Conservation (phyloP, 176 grass and related monocot species). For the Lolium rigidum region DNA sequence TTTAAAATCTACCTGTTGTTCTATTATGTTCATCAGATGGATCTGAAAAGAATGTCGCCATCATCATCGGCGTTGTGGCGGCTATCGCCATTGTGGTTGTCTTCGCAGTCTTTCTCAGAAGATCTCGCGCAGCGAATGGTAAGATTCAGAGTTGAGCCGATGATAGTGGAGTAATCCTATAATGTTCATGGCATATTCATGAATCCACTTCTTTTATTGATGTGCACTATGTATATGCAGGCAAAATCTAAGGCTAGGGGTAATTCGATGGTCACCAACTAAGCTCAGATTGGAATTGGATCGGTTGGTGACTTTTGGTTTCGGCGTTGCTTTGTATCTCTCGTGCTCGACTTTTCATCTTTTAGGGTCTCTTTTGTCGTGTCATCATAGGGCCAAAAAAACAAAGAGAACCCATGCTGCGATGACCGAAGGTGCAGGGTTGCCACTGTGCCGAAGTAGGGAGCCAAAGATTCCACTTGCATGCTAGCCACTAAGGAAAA, state of each 20-base stretch:
- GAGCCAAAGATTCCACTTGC: constrained; percentile 64
- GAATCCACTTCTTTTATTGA: constrained; percentile 1
- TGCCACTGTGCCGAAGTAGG: constrained; percentile 26
- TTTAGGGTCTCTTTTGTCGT: constrained; percentile 57
- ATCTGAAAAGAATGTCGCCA: constrained; percentile 73
- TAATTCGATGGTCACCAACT: constrained; percentile 32
- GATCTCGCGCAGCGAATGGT: constrained; percentile 48
- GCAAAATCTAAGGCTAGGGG: constrained; percentile 59
- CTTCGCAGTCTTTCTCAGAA: constrained; percentile 65
- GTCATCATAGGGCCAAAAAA: constrained; percentile 54
- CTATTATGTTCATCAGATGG: constrained; percentile 46
- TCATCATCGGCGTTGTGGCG: constrained; percentile 76
- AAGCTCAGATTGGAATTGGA: constrained; percentile 36
- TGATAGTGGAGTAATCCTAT: background rate
- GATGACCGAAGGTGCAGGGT: constrained; percentile 42
- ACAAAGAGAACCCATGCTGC: constrained; percentile 49
- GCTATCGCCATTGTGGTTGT: constrained; percentile 66
- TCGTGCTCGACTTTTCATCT: constrained; percentile 40
- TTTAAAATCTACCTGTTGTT: background rate
- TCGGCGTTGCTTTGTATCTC: constrained; percentile 53
- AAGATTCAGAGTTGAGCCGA: background rate
- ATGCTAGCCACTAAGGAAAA: constrained; percentile 30
- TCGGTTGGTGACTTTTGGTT: constrained; percentile 65
- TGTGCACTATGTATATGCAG: constrained; percentile 50
- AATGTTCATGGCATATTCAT: constrained; percentile 25